A percentile compares a stretch with the other conserved stretches of the same genome.
These are phyloP conservation scores for Anaeramoeba ignava DNA, from an alignment of 78 protist species.

Conservation along the genomic window DNA sequence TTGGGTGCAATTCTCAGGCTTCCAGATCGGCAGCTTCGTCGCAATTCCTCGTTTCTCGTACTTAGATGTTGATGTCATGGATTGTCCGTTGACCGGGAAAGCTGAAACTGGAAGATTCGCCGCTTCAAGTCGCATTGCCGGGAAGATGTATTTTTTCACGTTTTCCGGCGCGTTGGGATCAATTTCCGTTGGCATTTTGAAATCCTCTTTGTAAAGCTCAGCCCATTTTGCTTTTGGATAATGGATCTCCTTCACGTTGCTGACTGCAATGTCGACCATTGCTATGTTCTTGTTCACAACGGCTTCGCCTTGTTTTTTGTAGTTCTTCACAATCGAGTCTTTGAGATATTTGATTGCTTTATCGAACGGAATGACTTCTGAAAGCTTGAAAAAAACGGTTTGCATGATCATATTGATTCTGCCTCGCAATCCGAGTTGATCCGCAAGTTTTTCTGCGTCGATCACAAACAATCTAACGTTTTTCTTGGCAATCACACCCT, in stretches of 20 bases:
- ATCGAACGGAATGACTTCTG: conserved; percentile 33
- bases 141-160: neutral
- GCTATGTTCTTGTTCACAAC: neutral
- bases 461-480: conserved; percentile 26
- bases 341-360: neutral
- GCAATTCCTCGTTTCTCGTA: neutral
- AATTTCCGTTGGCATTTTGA: neutral
- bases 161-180: neutral
- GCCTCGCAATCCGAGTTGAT: conserved; percentile 24
- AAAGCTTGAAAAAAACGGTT: conserved; percentile 41
- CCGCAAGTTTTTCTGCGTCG: conserved; percentile 42
- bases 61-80: neutral
- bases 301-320: neutral
- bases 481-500: conserved; percentile 21
- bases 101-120: neutral
- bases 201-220: neutral
- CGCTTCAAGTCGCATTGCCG: neutral
- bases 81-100: neutral
- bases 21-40: neutral
- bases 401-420: conserved; percentile 56
- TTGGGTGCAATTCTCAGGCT: neutral
- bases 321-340: neutral
- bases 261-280: neutral
- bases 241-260: neutral
- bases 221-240: neutral